phyloP scores from a whole-genome alignment of 2,329 filamentous ascomycete genomes.

The Aspergillus sp. region DNA sequence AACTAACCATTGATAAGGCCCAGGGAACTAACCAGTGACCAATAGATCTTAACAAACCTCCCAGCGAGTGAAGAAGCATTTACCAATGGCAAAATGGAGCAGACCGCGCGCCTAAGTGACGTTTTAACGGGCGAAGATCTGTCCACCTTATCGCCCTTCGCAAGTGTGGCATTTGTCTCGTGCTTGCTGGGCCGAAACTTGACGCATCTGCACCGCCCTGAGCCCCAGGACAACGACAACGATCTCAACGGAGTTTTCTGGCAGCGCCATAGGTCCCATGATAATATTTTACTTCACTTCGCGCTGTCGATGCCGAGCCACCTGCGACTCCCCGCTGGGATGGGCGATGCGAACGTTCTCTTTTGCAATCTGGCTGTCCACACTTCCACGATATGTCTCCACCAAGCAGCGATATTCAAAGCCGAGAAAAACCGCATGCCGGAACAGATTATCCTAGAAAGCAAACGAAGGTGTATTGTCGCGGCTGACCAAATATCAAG shows the following conservation, averaged over 20 bases:
- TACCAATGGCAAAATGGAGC: constrained; percentile 72
- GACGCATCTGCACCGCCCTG: constrained; percentile 84
- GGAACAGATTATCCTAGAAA: constrained; percentile 76
- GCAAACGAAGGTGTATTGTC: constrained; percentile 88
- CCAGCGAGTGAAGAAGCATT: constrained; percentile 84
- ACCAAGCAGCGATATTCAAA: constrained; percentile 97
- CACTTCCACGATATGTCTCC: constrained; percentile 94
- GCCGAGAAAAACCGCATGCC: constrained; percentile 85
- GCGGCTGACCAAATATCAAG: constrained; percentile 91
- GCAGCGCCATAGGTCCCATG: constrained; percentile 86
- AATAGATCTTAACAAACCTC: constrained; percentile 74
- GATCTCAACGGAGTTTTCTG: constrained; percentile 94
- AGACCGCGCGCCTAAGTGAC: constrained; percentile 63
- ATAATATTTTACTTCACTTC: constrained; percentile 86
- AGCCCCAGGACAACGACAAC: constrained; percentile 75
- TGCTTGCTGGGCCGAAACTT: constrained; percentile 88
- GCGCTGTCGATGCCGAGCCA: constrained; percentile 77
- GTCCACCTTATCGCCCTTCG: constrained; percentile 72
- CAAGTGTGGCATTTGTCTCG: constrained; percentile 79
- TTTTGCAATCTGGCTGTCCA: constrained; percentile 98
- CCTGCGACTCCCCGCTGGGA: constrained; percentile 74
- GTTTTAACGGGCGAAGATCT: constrained; percentile 65
- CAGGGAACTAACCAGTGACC: constrained; percentile 20
- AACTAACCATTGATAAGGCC: neutral
- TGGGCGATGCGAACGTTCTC: constrained; percentile 78